phyloP scores from a whole-genome alignment of 2,329 filamentous ascomycete species.

The Trichoderma sp. region DNA sequence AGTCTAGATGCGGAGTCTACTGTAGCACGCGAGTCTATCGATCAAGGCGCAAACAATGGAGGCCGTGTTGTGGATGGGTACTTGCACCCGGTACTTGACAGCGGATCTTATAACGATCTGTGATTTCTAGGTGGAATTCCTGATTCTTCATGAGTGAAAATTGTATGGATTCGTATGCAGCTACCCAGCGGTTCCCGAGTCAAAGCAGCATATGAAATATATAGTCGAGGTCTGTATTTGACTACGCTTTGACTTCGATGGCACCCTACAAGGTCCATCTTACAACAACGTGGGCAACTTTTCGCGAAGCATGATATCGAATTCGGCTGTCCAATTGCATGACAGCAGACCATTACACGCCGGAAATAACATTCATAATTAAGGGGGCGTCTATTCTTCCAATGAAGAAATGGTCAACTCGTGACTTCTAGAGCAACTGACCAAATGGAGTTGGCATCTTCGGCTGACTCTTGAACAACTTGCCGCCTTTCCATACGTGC shows the following conservation, averaged over 20 bases:
- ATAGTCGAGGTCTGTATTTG: not conserved
- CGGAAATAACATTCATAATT: not conserved
- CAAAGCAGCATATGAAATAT: not conserved
- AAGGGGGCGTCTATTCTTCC: not conserved
- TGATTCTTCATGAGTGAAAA: not conserved
- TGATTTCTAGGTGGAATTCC: not conserved
- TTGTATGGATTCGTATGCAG: not conserved
- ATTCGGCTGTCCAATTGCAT: not conserved
- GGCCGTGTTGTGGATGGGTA: not conserved
- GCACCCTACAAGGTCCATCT: not conserved
- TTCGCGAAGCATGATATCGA: not conserved
- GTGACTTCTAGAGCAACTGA: not conserved
- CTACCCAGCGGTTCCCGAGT: not conserved
- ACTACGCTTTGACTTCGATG: not conserved
- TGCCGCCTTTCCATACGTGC: constrained; percentile 47
- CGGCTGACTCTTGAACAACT: constrained; percentile 43
- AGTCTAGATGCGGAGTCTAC: not conserved
- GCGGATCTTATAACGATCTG: not conserved
- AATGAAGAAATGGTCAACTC: not conserved
- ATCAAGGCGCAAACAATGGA: not conserved
- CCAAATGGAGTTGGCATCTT: not conserved
- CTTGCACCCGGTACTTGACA: not conserved
- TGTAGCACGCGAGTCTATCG: not conserved
- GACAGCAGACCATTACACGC: not conserved
- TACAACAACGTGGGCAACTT: not conserved